Conservation (phyloP, 495 filamentous ascomycete genomes). For the Penicillium paxilli region DNA sequence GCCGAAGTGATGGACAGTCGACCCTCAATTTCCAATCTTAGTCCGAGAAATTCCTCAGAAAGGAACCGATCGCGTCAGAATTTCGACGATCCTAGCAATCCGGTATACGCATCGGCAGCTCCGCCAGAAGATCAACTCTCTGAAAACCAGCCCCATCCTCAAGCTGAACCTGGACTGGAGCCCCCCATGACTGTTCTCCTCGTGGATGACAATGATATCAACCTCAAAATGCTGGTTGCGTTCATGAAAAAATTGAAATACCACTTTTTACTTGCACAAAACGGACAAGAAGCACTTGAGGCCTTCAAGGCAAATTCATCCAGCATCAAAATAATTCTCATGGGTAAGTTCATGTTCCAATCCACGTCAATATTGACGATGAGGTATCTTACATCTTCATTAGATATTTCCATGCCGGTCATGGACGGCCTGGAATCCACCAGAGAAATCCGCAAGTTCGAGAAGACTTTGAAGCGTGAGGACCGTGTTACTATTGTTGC, state of each 20-base stretch:
- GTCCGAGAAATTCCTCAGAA: no score
- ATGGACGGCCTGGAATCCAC: conserved; percentile 58
- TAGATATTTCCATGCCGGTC: conserved; percentile 60
- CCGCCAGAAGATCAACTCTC: background rate
- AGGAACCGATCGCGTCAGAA: no score
- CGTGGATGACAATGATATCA: conserved; percentile 42
- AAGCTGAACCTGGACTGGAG: background rate
- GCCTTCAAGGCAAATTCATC: conserved; percentile 28
- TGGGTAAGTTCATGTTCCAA: conserved; percentile 33
- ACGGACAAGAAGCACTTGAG: conserved; percentile 55
- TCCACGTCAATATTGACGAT: background rate
- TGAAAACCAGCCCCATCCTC: background rate
- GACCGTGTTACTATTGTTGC: conserved; percentile 25
- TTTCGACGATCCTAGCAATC: background rate
- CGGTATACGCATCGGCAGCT: no score
- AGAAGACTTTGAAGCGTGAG: conserved; percentile 15
- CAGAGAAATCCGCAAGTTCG: conserved; percentile 46
- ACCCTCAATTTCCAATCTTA: background rate
- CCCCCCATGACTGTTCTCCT: conserved; percentile 17
- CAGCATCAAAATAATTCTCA: conserved; percentile 47
- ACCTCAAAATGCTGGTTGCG: conserved; percentile 25
- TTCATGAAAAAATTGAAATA: conserved; percentile 42
- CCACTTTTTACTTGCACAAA: conserved; percentile 35
- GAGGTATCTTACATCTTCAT: background rate
- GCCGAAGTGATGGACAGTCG: background rate